Percentiles rank a stretch among this genome's conserved stretches.
Evolutionary conservation across 192 early-diverging fungal genomes (phyloP).

Genomic region (Martensiomyces pterosporus): DNA sequence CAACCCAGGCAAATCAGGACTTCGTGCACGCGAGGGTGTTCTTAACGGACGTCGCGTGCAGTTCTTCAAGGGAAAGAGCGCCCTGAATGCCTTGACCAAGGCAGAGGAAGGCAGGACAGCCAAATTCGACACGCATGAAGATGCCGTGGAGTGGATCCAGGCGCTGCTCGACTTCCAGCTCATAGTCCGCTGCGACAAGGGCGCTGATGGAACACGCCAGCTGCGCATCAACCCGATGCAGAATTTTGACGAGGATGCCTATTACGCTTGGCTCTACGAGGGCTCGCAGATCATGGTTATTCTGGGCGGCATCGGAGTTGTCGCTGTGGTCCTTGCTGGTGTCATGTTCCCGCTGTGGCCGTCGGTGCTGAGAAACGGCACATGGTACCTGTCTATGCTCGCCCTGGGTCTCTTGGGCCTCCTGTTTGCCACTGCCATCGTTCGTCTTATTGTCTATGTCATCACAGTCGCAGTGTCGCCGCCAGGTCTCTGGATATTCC

Average conservation of each 20-base stretch:
- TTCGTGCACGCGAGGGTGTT: slow-evolving; percentile 80
- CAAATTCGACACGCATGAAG: slow-evolving; percentile 54
- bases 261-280: slow-evolving; percentile 94
- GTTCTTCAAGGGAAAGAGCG: slow-evolving; percentile 74
- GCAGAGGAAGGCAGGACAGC: slow-evolving; percentile 41
- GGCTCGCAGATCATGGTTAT: slow-evolving; percentile 76
- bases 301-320: slow-evolving; percentile 73
- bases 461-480: slow-evolving; percentile 66
- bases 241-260: slow-evolving; percentile 72
- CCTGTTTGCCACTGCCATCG: slow-evolving; percentile 81
- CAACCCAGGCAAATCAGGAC: slow-evolving; percentile 59
- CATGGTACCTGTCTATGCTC: slow-evolving; percentile 85
- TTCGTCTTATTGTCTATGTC: slow-evolving; percentile 83
- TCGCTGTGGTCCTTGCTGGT: slow-evolving; percentile 78
- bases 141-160: slow-evolving; percentile 59
- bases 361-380: slow-evolving; percentile 67
- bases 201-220: slow-evolving; percentile 45
- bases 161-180: slow-evolving; percentile 68
- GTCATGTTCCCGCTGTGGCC: slow-evolving; percentile 99
- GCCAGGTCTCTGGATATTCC: slow-evolving; percentile 93
- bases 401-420: slow-evolving; percentile 81
- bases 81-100: slow-evolving; percentile 43
- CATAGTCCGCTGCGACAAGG: slow-evolving; percentile 71
- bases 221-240: slow-evolving; percentile 57
- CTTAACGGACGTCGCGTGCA: slow-evolving; percentile 87